phyloP scores from a whole-genome alignment of 768 basidiomycete species.

The Leucocoprinus leucothites region DNA sequence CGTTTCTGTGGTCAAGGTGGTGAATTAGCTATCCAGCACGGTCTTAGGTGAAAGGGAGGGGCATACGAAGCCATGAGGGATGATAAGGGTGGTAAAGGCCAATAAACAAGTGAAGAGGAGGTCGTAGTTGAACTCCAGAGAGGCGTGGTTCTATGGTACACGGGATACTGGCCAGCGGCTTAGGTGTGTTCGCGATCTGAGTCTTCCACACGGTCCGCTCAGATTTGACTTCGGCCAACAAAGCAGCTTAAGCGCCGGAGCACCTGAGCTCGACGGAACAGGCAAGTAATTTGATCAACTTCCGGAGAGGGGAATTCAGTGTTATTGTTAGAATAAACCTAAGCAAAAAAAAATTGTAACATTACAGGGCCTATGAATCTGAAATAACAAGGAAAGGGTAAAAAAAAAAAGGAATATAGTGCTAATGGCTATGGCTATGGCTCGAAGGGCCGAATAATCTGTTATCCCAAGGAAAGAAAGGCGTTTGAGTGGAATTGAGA shows the following conservation, averaged over 20 bases:
- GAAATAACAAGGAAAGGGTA: constrained; percentile 13
- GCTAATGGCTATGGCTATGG: not conserved
- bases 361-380: constrained; percentile 5
- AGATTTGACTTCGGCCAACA: not conserved
- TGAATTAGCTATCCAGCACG: not conserved
- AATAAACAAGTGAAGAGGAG: not conserved
- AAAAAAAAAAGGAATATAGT: constrained; percentile 15
- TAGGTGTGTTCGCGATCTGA: not conserved
- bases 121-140: not conserved
- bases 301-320: not conserved
- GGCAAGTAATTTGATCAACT: not conserved
- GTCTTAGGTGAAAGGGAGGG: not conserved
- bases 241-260: not conserved
- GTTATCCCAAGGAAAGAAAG: not conserved
- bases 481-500: not conserved
- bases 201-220: not conserved
- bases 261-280: not conserved
- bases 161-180: not conserved
- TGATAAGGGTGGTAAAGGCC: not conserved
- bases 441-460: not conserved
- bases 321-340: constrained; percentile 4
- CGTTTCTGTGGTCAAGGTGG: constrained; percentile 1
- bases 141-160: not conserved
- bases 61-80: constrained; percentile 26
- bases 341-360: constrained; percentile 3